Conservation (phyloP, 768 basidiomycete genomes). For the Panellus pusillus region DNA sequence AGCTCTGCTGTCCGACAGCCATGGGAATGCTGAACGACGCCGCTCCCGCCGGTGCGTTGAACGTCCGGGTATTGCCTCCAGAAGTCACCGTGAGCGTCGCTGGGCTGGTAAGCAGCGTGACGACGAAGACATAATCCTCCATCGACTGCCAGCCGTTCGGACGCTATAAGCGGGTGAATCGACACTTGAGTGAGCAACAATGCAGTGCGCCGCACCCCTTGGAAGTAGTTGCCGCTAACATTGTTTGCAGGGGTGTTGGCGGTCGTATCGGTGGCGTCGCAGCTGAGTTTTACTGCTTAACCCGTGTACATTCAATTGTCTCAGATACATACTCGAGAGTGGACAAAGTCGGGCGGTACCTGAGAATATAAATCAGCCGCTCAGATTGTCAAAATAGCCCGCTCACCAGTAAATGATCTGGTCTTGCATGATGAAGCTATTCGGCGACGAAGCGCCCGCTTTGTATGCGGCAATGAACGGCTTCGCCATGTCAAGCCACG, state of each 20-base stretch:
- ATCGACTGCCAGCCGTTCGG: slow-evolving; percentile 16
- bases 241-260: slow-evolving; percentile 19
- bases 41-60: slow-evolving; percentile 16
- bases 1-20: slow-evolving; percentile 20
- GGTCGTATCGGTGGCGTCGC: slow-evolving; percentile 21
- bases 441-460: slow-evolving; percentile 31
- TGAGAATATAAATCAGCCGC: neutral
- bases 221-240: slow-evolving; percentile 19
- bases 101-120: slow-evolving; percentile 10
- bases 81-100: slow-evolving; percentile 15
- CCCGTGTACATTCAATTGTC: neutral
- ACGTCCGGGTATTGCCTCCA: slow-evolving; percentile 4
- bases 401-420: slow-evolving; percentile 20
- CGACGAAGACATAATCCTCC: slow-evolving; percentile 16
- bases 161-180: neutral
- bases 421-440: slow-evolving; percentile 19
- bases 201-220: neutral
- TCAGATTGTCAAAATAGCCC: neutral
- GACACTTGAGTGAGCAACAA: neutral
- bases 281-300: neutral
- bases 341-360: slow-evolving; percentile 17
- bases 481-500: slow-evolving; percentile 46
- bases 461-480: slow-evolving; percentile 48
- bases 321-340: slow-evolving; percentile 10
- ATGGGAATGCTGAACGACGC: slow-evolving; percentile 16